Evolutionary conservation across 352 stramenopile genomes (phyloP).

Genomic region (Phytopythium aichiense): DNA sequence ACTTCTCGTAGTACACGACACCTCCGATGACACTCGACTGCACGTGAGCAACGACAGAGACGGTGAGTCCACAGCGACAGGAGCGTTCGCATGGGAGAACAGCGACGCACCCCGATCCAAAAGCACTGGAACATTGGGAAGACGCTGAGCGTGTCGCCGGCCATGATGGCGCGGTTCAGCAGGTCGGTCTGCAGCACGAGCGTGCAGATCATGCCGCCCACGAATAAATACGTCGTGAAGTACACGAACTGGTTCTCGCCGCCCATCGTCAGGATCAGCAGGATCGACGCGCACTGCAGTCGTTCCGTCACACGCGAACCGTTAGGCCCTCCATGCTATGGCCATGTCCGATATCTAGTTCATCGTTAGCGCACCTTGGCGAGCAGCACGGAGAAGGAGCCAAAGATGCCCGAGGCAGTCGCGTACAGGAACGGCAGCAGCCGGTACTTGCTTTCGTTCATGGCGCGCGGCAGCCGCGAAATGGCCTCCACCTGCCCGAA

Average conservation of each 20-base stretch:
- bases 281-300: constrained; percentile 64
- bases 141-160: constrained; percentile 76
- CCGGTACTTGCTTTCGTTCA: constrained; percentile 62
- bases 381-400: constrained; percentile 77
- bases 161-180: constrained; percentile 83
- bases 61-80: neutral
- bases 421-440: constrained; percentile 77
- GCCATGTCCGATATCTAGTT: neutral
- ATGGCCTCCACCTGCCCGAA: constrained; percentile 77
- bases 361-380: constrained; percentile 44
- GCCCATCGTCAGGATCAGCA: constrained; percentile 73
- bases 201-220: constrained; percentile 76
- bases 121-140: constrained; percentile 90
- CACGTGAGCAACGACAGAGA: constrained; percentile 5
- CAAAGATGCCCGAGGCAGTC: constrained; percentile 79
- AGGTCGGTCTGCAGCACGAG: constrained; percentile 81
- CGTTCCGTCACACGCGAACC: neutral
- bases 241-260: constrained; percentile 85
- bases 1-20: constrained; percentile 87
- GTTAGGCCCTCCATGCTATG: neutral
- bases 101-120: constrained; percentile 74
- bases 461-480: constrained; percentile 31
- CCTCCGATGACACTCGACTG: constrained; percentile 81
- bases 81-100: neutral
- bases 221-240: constrained; percentile 82